Base-by-base conservation (phyloP, 2,329 filamentous ascomycete species). In the Fusarium coicis region DNA sequence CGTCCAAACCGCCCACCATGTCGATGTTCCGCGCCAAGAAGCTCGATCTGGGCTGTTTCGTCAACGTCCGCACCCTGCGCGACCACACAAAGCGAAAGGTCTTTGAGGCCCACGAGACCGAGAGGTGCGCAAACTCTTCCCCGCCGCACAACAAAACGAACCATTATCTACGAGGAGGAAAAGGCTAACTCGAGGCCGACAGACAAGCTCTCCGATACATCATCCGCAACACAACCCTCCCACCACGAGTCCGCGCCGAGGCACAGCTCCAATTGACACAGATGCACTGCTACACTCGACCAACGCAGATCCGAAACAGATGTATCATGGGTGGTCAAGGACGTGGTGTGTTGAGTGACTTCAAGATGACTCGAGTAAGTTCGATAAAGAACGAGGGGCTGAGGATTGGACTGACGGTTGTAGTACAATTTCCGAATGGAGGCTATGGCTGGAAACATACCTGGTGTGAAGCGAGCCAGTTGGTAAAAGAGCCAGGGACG, bases 81-180 rank as follows among this genome's bases (percentile, higher is more conserved):
- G 96, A 99, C 84, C 94, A 98, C 85, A 95, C 95, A 62, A 99
- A 98, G 90, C 93, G 96, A 79, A 96, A 97, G 85, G 93, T 95
- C 66, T 98, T 95, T 79, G 93, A 93, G 80, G 88, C 94, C 81
- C 87, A 92, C 80, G 96, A 99, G 86, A 90, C 95, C 9, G 93
- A 98, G 85, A 92, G 96, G 95, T 97, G 86, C 72, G 82, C 73
- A 74, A 76, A 62, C 64, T 73, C 72, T 75, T 53, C 40, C 47
- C 42, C 30, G 26, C 36, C 18, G 34, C 32, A 18, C 26, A 32
- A 9, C 34, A 34, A 34, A 34, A 34, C 32, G 32, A 34, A 34
- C 32, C 32, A 34, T 32, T 6, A n/a, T 2, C 10, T 3, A n/a
- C 28, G 7, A 32, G 0, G 28, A 32, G 28, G 10, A 32, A 49